phyloP scores from a whole-genome alignment of 2,329 filamentous ascomycete genomes.

The Neocatenulostroma microsporum region DNA sequence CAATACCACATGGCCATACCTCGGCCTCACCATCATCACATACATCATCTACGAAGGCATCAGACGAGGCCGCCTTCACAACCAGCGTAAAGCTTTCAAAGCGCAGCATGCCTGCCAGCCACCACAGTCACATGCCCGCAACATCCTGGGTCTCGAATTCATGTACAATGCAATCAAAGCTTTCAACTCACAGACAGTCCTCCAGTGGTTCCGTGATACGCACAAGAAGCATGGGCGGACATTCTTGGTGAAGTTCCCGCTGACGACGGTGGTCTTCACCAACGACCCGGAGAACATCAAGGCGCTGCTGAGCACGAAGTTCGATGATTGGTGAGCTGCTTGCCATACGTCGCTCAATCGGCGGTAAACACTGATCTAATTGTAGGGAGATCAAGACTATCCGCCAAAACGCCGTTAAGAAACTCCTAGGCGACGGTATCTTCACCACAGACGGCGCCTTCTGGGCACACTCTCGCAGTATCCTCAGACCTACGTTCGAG shows the following conservation, averaged over 20 bases:
- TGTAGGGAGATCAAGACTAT: conserved; percentile 1
- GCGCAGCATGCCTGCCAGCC: no score
- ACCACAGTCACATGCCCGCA: no score
- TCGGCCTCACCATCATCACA: no score
- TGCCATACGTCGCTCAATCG: conserved; percentile 23
- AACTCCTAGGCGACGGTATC: conserved; percentile 27
- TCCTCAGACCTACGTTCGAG: conserved; percentile 46
- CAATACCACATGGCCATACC: no score
- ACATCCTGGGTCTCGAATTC: neutral
- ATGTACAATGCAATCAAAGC: neutral
- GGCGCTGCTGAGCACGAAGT: conserved; percentile 32
- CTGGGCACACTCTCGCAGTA: conserved; percentile 18
- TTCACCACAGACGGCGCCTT: conserved; percentile 37
- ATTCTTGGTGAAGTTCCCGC: neutral
- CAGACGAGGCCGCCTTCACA: no score
- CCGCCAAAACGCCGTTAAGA: conserved; percentile 2
- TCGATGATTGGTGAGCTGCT: conserved; percentile 32
- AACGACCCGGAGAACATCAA: conserved; percentile 37
- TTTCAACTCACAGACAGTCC: neutral
- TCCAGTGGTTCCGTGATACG: neutral
- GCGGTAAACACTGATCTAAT: neutral
- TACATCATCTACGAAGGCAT: no score
- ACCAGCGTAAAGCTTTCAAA: no score
- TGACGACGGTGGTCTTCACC: conserved; percentile 3
- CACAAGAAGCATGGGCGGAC: neutral